A percentile compares a stretch with the other conserved stretches of the same genome.
Conservation (phyloP, 371 early-diverging fungal species). For the Amoeboaphelidium protococcarum region DNA sequence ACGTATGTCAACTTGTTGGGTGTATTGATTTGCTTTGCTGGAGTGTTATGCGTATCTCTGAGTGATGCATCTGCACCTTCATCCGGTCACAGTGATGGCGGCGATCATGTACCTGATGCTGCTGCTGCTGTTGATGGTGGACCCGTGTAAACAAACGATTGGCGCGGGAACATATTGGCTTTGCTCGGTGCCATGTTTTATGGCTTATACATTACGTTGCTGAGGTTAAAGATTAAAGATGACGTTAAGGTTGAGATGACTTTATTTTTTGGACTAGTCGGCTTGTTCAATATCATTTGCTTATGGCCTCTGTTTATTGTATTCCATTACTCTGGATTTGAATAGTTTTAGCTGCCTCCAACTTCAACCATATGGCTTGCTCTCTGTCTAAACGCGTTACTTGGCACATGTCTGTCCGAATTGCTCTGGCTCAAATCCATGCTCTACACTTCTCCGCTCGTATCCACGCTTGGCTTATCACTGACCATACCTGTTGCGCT, state of each 20-base stretch:
- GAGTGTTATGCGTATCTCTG: conserved; percentile 25
- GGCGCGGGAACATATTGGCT: conserved; percentile 39
- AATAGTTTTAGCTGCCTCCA: conserved; percentile 23
- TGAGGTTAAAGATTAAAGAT: conserved; percentile 35
- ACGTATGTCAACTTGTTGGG: conserved; percentile 22
- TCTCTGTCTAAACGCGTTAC: conserved; percentile 35
- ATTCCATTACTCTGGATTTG: conserved; percentile 33
- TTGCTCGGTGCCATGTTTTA: conserved; percentile 43
- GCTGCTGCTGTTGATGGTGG: conserved; percentile 5
- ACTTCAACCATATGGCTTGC: conserved; percentile 23
- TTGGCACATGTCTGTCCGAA: conserved; percentile 57
- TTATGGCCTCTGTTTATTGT: conserved; percentile 38
- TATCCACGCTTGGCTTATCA: conserved; percentile 43
- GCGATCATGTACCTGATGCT: conserved; percentile 6
- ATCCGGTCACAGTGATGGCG: neutral
- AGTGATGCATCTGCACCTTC: conserved; percentile 7
- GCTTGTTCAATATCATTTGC: conserved; percentile 34
- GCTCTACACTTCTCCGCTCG: conserved; percentile 51
- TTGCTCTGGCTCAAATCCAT: conserved; percentile 48
- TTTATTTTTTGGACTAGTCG: conserved; percentile 54
- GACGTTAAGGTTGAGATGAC: conserved; percentile 42
- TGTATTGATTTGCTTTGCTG: conserved; percentile 23
- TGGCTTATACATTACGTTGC: conserved; percentile 41
- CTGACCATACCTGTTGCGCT: conserved; percentile 15
- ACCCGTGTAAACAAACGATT: conserved; percentile 7